phyloP scores from a whole-genome alignment of 208 protist genomes.

The Endotrypanum monterogeii region DNA sequence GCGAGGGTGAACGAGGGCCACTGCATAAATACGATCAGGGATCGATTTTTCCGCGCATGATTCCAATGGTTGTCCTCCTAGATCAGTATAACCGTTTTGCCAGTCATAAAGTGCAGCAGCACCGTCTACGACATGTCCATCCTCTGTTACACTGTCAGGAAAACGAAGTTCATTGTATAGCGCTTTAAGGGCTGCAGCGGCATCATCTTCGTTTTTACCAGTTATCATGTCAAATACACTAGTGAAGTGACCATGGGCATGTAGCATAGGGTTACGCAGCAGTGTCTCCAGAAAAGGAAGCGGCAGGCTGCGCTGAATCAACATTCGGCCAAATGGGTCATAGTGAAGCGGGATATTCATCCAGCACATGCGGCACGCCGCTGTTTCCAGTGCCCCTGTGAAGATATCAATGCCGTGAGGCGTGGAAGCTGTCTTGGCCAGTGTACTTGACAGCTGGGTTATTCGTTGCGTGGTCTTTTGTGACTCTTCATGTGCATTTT shows the following conservation, averaged over 20 bases:
- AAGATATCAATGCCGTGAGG: slow-evolving; percentile 54
- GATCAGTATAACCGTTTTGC: slow-evolving; percentile 4
- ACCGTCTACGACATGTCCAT: slow-evolving; percentile 1
- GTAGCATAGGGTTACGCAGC: slow-evolving; percentile 44
- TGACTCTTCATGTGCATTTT: background rate
- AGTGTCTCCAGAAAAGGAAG: slow-evolving; percentile 41
- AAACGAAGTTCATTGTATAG: slow-evolving; percentile 24
- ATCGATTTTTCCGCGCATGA: background rate
- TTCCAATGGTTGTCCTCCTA: background rate
- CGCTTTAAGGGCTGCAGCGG: slow-evolving; percentile 22
- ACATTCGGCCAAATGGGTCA: slow-evolving; percentile 58
- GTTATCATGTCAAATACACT: slow-evolving; percentile 52
- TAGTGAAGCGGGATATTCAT: slow-evolving; percentile 41
- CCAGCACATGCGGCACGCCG: slow-evolving; percentile 77
- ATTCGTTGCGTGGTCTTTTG: background rate
- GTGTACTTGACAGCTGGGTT: background rate
- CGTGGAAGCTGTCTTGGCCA: background rate
- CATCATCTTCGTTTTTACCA: slow-evolving; percentile 38
- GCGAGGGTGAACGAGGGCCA: slow-evolving; percentile 49
- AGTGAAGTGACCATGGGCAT: slow-evolving; percentile 22
- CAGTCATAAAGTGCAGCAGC: slow-evolving; percentile 24
- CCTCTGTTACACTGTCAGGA: slow-evolving; percentile 21
- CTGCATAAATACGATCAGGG: slow-evolving; percentile 10
- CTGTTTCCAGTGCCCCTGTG: slow-evolving; percentile 70
- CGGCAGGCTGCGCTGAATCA: slow-evolving; percentile 44